A percentile compares a stretch with the other conserved stretches of the same genome.
Evolutionary conservation across 2,329 filamentous ascomycete genomes (phyloP).

Genomic region (Nemania diffusa): DNA sequence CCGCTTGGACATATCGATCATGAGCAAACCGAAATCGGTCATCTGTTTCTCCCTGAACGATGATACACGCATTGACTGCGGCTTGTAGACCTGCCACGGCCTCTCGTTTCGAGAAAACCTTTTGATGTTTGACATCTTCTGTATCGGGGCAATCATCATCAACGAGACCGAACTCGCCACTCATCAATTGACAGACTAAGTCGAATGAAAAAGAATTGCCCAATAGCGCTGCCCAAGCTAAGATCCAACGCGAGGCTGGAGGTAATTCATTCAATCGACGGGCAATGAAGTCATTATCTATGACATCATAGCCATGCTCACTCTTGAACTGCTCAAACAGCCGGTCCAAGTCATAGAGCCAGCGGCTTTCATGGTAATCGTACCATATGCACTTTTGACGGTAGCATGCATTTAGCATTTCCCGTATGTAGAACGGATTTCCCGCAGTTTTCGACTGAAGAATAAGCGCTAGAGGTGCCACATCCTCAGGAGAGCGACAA

Average conservation of each 20-base stretch:
- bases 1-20: slow-evolving; percentile 84
- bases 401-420: slow-evolving; percentile 89
- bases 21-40: slow-evolving; percentile 90
- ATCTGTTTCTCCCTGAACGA: slow-evolving; percentile 84
- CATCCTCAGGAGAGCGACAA: slow-evolving; percentile 75
- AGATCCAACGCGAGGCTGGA: slow-evolving; percentile 75
- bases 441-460: slow-evolving; percentile 89
- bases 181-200: slow-evolving; percentile 79
- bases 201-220: slow-evolving; percentile 87
- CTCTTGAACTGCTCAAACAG: slow-evolving; percentile 87
- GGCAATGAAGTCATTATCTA: slow-evolving; percentile 85
- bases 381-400: slow-evolving; percentile 91
- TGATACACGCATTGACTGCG: slow-evolving; percentile 80
- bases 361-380: slow-evolving; percentile 82
- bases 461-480: slow-evolving; percentile 81
- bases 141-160: slow-evolving; percentile 55
- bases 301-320: slow-evolving; percentile 79
- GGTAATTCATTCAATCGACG: slow-evolving; percentile 82
- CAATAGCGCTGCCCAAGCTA: slow-evolving; percentile 87
- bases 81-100: slow-evolving; percentile 83
- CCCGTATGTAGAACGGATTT: slow-evolving; percentile 90
- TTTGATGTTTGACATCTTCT: slow-evolving; percentile 51
- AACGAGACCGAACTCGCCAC: slow-evolving; percentile 74
- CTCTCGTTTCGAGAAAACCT: slow-evolving; percentile 71
- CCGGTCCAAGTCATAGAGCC: slow-evolving; percentile 86